Evolutionary conservation across 2,329 filamentous ascomycete genomes (phyloP).

Genomic region (Aspergillus calidoustus): DNA sequence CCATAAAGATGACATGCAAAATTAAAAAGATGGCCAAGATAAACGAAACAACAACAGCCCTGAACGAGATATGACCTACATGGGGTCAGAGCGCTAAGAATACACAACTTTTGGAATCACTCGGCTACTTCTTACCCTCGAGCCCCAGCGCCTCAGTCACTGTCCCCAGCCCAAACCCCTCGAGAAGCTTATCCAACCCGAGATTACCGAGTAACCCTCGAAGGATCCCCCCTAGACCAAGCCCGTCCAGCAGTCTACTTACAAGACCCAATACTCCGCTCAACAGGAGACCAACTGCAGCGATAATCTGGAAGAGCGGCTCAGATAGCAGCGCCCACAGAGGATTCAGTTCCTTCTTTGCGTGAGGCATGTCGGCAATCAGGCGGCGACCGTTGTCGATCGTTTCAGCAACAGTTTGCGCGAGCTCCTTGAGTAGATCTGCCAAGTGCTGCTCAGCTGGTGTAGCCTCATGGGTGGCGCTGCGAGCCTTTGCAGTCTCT

Average conservation of each 20-base stretch:
- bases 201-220: constrained; percentile 76
- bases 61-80: neutral
- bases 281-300: constrained; percentile 81
- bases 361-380: constrained; percentile 88
- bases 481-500: constrained; percentile 80
- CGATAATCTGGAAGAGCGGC: constrained; percentile 89
- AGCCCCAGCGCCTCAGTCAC: constrained; percentile 44
- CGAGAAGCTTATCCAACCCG: constrained; percentile 62
- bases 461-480: constrained; percentile 73
- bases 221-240: constrained; percentile 80
- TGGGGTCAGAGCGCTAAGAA: neutral
- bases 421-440: constrained; percentile 81
- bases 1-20: neutral
- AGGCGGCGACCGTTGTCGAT: constrained; percentile 88
- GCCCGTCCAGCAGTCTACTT: constrained; percentile 75
- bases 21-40: neutral
- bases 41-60: neutral
- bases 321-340: constrained; percentile 75
- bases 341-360: constrained; percentile 91
- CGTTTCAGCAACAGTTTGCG: constrained; percentile 76
- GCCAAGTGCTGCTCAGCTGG: constrained; percentile 85
- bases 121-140: constrained; percentile 53
- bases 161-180: constrained; percentile 57
- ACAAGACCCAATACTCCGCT: constrained; percentile 84
- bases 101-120: constrained; percentile 5